Percentiles rank a stretch among this genome's conserved stretches.
Conservation (phyloP, 768 basidiomycete genomes). For the Tephrocybe sp. region DNA sequence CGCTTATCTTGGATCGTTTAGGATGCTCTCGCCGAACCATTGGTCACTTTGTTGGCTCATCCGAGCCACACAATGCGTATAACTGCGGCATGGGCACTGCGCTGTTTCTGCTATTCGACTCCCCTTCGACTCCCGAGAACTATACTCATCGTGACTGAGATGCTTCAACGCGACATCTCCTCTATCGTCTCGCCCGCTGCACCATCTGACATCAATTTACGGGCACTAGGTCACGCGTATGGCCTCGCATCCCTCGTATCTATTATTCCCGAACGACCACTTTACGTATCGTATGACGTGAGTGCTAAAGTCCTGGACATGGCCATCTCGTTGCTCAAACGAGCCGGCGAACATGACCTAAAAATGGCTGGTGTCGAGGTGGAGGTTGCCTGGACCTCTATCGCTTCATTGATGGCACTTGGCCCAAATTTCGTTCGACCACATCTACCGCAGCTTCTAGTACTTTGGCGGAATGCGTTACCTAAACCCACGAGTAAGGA, state of each 20-base stretch:
- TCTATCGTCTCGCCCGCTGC: slow-evolving; percentile 71
- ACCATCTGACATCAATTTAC: slow-evolving; percentile 65
- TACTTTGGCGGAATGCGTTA: slow-evolving; percentile 96
- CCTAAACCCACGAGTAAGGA: slow-evolving; percentile 96
- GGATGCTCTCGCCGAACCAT: slow-evolving; percentile 84
- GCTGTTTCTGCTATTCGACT: slow-evolving; percentile 89
- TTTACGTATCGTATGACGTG: slow-evolving; percentile 95
- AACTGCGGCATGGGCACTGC: slow-evolving; percentile 82
- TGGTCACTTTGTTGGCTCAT: slow-evolving; percentile 83
- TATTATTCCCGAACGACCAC: slow-evolving; percentile 80
- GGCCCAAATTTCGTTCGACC: slow-evolving; percentile 93
- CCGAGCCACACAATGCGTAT: slow-evolving; percentile 87
- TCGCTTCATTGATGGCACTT: slow-evolving; percentile 87
- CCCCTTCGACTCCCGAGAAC: slow-evolving; percentile 82
- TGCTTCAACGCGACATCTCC: slow-evolving; percentile 80
- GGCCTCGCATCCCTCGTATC: slow-evolving; percentile 87
- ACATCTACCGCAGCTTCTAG: slow-evolving; percentile 90
- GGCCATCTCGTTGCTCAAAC: slow-evolving; percentile 86
- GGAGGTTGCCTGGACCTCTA: slow-evolving; percentile 92
- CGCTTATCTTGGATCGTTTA: slow-evolving; percentile 24
- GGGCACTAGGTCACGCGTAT: slow-evolving; percentile 86
- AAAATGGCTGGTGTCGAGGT: slow-evolving; percentile 80
- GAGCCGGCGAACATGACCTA: slow-evolving; percentile 89
- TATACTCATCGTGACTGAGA: slow-evolving; percentile 74
- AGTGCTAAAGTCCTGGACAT: slow-evolving; percentile 89